Base-by-base conservation (phyloP, 2,329 filamentous ascomycete species). In the Celoporthe dispersa region DNA sequence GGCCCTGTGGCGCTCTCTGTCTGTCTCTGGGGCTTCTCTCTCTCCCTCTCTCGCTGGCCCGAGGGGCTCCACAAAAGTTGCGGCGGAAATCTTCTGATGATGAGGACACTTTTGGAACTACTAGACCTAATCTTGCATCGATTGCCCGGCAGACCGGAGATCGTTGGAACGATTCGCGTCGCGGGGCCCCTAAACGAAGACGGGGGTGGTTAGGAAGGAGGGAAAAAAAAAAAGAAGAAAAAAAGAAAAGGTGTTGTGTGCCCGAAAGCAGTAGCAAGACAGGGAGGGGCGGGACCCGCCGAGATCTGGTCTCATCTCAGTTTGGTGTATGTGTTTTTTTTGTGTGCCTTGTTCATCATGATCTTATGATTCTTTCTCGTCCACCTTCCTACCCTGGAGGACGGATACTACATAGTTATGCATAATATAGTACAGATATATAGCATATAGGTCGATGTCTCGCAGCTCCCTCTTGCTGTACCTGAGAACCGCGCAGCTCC, bases 121-220 rank as follows among this genome's bases (percentile, higher is more conserved):
- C 53, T 31, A 9, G 62, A 33, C 19, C 31, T 48, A 22, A 33
- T 65, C 44, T 53, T 65, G n/a, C 57, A 35, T 33, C 57, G 33
- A 37, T 65, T 65, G 19, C 4, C 44, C 44, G 35, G 41, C 44
- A 53, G 44, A 11, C 63, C 63, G 63, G 63, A 37, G 31, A 65
- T 55, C 31, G 63, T 28, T 53, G 64, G 37, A 66, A 66, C 64
- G 12, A n/a, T 66, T 62, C 57, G 57, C 22, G 66, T 67, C 66
- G 66, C 66, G 66, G 57, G 57, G 41, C 65, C 65, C 65, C 65
- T n/a, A 35, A 39, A 28, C 8, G 9, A 39, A 48, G 8, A 19
- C n/a, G n/a, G n/a, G n/a, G n/a, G n/a, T n/a, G 41, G 41, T 44
- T 19, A 44, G 19, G 19, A 44, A 44, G 1, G 19, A 44, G 19